These are phyloP conservation scores for Ophiostoma novo-ulmi DNA, from an alignment of 2,329 filamentous ascomycete species.

Conservation along the genomic window DNA sequence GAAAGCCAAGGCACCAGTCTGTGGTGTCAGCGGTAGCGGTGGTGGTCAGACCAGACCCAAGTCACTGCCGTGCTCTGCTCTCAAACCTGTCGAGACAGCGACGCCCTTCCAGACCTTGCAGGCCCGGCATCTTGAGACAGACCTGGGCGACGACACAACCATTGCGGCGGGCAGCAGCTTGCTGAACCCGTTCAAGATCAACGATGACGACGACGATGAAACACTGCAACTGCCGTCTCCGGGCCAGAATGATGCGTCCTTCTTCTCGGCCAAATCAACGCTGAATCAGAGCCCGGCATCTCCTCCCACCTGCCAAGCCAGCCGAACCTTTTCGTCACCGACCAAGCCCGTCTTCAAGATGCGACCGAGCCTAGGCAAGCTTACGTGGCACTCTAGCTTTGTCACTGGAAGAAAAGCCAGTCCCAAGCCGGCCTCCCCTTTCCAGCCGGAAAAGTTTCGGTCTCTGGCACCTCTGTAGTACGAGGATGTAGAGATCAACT, in stretches of 20 bases:
- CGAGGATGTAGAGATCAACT: constrained; percentile 1
- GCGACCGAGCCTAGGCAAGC: neutral
- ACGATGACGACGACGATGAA: neutral
- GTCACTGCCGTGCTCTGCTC: too few relatives aligned
- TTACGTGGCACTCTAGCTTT: neutral
- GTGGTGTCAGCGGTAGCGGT: too few relatives aligned
- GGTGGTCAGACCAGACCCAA: too few relatives aligned
- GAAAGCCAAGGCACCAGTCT: neutral
- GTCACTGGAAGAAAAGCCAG: neutral
- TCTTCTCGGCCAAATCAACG: neutral
- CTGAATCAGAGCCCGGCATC: neutral
- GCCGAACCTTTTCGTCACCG: neutral
- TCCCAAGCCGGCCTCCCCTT: neutral
- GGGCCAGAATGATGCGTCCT: neutral
- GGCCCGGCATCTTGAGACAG: neutral
- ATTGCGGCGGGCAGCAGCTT: neutral
- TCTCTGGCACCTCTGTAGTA: neutral
- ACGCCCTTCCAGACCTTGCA: neutral
- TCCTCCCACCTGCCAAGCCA: neutral
- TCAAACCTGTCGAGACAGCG: too few relatives aligned
- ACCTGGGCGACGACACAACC: neutral
- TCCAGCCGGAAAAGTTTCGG: neutral
- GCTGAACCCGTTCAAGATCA: neutral
- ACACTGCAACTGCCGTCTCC: neutral
- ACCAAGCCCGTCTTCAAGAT: neutral